These are phyloP conservation scores for Brassica balearica DNA, from an alignment of 441 rosid species.

Conservation along the genomic window DNA sequence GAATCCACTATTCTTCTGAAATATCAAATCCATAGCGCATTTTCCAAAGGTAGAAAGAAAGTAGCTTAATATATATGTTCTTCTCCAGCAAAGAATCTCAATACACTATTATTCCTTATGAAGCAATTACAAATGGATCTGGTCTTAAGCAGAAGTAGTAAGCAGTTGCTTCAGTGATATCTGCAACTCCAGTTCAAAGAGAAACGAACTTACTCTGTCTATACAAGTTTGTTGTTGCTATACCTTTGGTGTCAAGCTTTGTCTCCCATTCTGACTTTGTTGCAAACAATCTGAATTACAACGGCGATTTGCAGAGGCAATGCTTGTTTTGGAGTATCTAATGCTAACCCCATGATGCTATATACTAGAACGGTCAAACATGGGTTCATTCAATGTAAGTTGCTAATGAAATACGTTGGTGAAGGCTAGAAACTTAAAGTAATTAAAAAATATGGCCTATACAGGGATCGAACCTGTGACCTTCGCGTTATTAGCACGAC, in stretches of 20 bases:
- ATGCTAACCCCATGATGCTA: too few relatives aligned
- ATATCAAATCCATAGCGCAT: neutral
- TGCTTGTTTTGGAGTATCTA: too few relatives aligned
- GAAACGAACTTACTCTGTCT: neutral
- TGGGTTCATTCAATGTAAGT: too few relatives aligned
- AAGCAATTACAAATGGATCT: neutral
- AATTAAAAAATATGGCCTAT: slow-evolving; percentile 3
- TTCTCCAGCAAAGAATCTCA: too few relatives aligned
- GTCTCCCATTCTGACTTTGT: neutral
- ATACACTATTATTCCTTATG: neutral
- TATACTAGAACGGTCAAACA: too few relatives aligned
- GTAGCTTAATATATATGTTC: too few relatives aligned
- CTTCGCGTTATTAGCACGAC: slow-evolving; percentile 94
- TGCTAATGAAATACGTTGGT: too few relatives aligned
- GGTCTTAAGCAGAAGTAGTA: neutral
- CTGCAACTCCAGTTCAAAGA: neutral
- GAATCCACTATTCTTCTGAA: neutral
- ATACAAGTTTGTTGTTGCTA: neutral
- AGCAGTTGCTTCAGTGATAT: neutral
- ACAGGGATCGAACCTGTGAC: slow-evolving; percentile 80
- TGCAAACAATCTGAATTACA: too few relatives aligned
- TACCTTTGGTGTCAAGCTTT: neutral
- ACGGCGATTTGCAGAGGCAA: too few relatives aligned
- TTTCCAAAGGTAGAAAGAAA: neutral
- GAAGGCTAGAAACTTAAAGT: too few relatives aligned